Evolutionary conservation across 306 rosid species (phyloP), one percentile per base, ranked within the genome.

Genomic region (Prinsepia uniflora): DNA sequence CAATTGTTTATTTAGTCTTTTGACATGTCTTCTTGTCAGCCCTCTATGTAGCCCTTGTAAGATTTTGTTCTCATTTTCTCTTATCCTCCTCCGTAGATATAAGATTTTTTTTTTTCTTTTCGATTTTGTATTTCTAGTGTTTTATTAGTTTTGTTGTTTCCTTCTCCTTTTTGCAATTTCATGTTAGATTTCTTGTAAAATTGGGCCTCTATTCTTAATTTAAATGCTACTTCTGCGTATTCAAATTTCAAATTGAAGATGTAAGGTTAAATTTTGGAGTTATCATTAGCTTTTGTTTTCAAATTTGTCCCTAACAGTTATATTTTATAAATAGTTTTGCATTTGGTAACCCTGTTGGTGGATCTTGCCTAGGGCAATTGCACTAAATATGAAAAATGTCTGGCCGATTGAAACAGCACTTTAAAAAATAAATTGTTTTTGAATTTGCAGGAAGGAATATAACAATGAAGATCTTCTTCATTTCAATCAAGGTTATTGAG

Each of bases 131-230:
- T n/a, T 53, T 14, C 19, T 39, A 39, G 12, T 11, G 20, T 5
- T 13, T 13, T 58, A 13, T 58, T 58, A 58, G 7, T 14, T 45
- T 45, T n/a, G 1, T 65, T 8, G 4, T 69, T 8, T 54, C 14
- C 4, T 45, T 19, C 17, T 54, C 17, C 63, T 11, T 69, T n/a
- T 52, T 40, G 15, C 7, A 50, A 19, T 10, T 12, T 19, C 11
- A 68, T 39, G 12, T 9, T 40, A 13, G 52, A 20, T 70, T 42
- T 22, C 70, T 46, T 66, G 24, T 66, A 45, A n/a, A 66, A 66
- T 30, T 66, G 12, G 14, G 6, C 1, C 2, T 45, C n/a, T 56
- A 34, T 46, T 24, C 22, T 6, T 47, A 5, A 22, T 47, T 24
- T 24, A 8, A 22, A 20, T 65, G 41, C 19, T 46, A 45, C 53